Conservation (phyloP, 495 filamentous ascomycete species). For the Xylaria longipes region DNA sequence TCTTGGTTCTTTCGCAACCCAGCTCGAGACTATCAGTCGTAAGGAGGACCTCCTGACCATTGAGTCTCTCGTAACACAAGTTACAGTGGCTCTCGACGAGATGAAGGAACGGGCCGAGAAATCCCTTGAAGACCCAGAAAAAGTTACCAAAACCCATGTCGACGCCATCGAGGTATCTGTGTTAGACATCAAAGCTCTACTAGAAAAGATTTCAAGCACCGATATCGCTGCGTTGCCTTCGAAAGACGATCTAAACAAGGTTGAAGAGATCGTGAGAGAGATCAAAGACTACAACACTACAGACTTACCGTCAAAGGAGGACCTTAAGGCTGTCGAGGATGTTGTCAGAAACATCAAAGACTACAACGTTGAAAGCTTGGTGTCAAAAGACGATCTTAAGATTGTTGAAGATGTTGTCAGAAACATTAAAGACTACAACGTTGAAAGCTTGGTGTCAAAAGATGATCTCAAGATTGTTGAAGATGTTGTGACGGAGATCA, state of each 20-base stretch:
- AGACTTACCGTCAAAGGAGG: slow-evolving; percentile 66
- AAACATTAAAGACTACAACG: slow-evolving; percentile 57
- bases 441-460: slow-evolving; percentile 56
- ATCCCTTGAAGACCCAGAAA: slow-evolving; percentile 66
- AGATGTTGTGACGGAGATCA: slow-evolving; percentile 70
- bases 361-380: slow-evolving; percentile 41
- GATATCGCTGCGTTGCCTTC: slow-evolving; percentile 71
- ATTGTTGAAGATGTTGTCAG: slow-evolving; percentile 62
- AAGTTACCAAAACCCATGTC: slow-evolving; percentile 77
- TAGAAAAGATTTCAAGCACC: slow-evolving; percentile 72
- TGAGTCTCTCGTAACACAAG: slow-evolving; percentile 75
- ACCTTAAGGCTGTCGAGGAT: slow-evolving; percentile 56
- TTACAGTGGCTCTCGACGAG: slow-evolving; percentile 76
- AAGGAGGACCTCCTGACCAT: slow-evolving; percentile 80
- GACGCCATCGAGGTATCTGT: slow-evolving; percentile 79
- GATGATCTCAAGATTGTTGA: slow-evolving; percentile 59
- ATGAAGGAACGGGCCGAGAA: slow-evolving; percentile 71
- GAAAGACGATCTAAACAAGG: slow-evolving; percentile 60
- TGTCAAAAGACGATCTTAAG: slow-evolving; percentile 67
- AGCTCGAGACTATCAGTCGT: slow-evolving; percentile 68
- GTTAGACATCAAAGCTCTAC: slow-evolving; percentile 76
- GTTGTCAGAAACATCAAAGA: slow-evolving; percentile 69
- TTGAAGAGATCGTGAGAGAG: slow-evolving; percentile 67
- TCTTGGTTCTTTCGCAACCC: slow-evolving; percentile 62
- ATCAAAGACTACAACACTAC: slow-evolving; percentile 51